Evolutionary conservation across 495 filamentous ascomycete species (phyloP).

Genomic region (Talaromyces ruber): DNA sequence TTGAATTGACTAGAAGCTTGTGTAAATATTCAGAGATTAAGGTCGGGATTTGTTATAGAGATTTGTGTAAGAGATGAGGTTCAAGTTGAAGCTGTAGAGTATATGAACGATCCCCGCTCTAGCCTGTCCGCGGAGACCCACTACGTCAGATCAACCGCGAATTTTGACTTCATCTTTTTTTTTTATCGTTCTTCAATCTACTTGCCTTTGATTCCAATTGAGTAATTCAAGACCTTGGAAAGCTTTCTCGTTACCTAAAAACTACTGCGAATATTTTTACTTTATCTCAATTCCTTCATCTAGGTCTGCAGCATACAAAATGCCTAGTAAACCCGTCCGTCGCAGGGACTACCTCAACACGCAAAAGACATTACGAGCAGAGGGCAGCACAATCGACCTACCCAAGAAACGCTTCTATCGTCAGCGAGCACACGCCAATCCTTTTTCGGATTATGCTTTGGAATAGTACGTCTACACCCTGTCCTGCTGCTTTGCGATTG

Average conservation of each 20-base stretch:
- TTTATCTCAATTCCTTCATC: neutral
- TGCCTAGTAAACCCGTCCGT: constrained; percentile 36
- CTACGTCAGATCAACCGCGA: constrained; percentile 1
- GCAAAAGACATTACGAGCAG: constrained; percentile 36
- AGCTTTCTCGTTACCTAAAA: neutral
- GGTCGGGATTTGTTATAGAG: neutral
- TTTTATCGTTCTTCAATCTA: neutral
- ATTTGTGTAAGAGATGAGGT: neutral
- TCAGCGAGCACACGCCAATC: constrained; percentile 94
- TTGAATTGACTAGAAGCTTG: neutral
- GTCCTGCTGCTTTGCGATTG: neutral
- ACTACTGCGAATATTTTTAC: neutral
- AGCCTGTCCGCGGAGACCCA: neutral
- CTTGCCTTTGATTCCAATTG: neutral
- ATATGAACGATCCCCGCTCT: neutral
- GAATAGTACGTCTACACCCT: constrained; percentile 58
- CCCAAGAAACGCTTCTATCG: constrained; percentile 93
- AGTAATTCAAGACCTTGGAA: neutral
- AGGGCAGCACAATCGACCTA: constrained; percentile 37
- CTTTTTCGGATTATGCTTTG: constrained; percentile 87
- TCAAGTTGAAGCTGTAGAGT: neutral
- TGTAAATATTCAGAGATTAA: neutral
- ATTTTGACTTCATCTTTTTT: neutral
- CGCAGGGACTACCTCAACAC: constrained; percentile 54
- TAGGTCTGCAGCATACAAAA: neutral